Evolutionary conservation across 495 filamentous ascomycete genomes (phyloP).

Genomic region (Neurospora sublineolata): DNA sequence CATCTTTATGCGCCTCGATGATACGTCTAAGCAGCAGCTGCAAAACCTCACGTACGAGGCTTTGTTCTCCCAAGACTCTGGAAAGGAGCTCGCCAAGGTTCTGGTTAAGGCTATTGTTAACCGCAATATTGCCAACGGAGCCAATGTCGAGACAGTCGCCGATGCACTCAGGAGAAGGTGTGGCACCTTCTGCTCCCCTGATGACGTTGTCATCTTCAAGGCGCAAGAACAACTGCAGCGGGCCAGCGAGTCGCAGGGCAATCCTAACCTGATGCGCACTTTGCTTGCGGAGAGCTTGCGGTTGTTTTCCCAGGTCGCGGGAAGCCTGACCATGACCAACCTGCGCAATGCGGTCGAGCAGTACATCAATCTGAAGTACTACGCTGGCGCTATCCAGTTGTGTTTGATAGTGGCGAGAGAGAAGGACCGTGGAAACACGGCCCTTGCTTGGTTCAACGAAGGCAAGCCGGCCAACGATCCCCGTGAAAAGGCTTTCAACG

Average conservation of each 20-base stretch:
- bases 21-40: slow-evolving; percentile 52
- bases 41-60: slow-evolving; percentile 70
- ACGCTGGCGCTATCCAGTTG: slow-evolving; percentile 87
- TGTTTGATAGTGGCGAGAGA: slow-evolving; percentile 69
- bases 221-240: slow-evolving; percentile 88
- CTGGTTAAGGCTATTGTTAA: slow-evolving; percentile 97
- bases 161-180: slow-evolving; percentile 84
- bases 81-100: slow-evolving; percentile 88
- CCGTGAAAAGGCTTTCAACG: slow-evolving; percentile 51
- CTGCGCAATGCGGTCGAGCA: slow-evolving; percentile 64
- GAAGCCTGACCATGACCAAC: slow-evolving; percentile 67
- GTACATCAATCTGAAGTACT: slow-evolving; percentile 74
- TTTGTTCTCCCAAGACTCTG: slow-evolving; percentile 65
- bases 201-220: slow-evolving; percentile 96
- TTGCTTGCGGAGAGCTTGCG: slow-evolving; percentile 79
- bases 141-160: slow-evolving; percentile 93
- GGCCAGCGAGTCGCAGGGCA: slow-evolving; percentile 64
- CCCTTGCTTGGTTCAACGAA: slow-evolving; percentile 54
- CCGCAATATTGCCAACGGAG: slow-evolving; percentile 85
- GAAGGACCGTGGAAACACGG: slow-evolving; percentile 72
- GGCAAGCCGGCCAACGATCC: slow-evolving; percentile 51
- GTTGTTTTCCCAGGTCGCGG: slow-evolving; percentile 79
- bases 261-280: slow-evolving; percentile 65
- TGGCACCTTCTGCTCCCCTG: slow-evolving; percentile 90
- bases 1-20: slow-evolving; percentile 71